Base-by-base conservation (phyloP, 441 rosid species). In the Euphorbia corollata region DNA sequence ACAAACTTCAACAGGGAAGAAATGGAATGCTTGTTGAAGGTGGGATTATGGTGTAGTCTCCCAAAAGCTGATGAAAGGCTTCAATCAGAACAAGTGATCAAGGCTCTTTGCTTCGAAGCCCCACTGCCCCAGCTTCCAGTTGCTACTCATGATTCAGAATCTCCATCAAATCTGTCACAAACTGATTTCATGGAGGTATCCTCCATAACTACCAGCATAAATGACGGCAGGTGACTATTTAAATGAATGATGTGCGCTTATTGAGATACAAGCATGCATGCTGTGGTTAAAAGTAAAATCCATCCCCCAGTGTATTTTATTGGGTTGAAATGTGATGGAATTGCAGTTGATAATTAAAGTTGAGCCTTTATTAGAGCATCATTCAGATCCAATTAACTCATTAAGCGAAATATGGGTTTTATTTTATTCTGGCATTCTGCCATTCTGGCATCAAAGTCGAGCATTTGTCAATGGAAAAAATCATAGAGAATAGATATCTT, bases 31-130 rank as follows among this genome's bases (percentile, higher is more conserved):
- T 9, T 65, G 47, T 34, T 65, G 48, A 65, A 18, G 30, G 59
- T 51, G 3, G 68, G 68, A 34, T 53, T 65, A 53, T 65, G 48
- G 60, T 65, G 68, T 19, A 20, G 48, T 53, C 60, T 51, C 8
- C 65, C 65, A 13, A 19, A 4, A 8, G 58, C 20, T 18, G 36
- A 20, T 1, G 48, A 58, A 47, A 68, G 71, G 34, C 71, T 64
- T 18, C 6, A 19, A 6, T 38, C 50, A 2, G 24, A 18, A 32
- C 48, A 15, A 22, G 65, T 47, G 15, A 68, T 59, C 32, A 19
- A 68, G 12, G 41, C 4, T 51, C 68, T 65, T 11, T 15, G 56
- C 19, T n/a, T 51, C 6, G 45, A 65, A 34, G 19, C 10, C 0
- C 30, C 32, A 15, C 16, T 65, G 22, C 68, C 32, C 32, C 32